Evolutionary conservation across 257 asterid species (phyloP).

Genomic region (Ocimum tenuiflorum): DNA sequence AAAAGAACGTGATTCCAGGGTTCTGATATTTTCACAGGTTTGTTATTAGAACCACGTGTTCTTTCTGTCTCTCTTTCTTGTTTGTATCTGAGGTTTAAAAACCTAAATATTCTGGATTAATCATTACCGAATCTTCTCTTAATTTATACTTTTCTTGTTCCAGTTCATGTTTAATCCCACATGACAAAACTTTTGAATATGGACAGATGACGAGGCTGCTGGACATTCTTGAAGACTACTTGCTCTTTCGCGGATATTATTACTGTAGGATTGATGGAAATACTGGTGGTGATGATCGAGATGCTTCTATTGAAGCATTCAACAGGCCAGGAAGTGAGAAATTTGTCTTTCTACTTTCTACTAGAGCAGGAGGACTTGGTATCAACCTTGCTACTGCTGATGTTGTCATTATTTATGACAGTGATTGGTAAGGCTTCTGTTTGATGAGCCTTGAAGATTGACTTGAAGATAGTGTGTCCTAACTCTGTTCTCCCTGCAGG

Average conservation of each 20-base stretch:
- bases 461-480: constrained; percentile 14
- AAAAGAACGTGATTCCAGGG: constrained; percentile 98
- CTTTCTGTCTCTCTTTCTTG: not conserved
- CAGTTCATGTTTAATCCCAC: not conserved
- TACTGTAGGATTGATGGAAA: constrained; percentile 98
- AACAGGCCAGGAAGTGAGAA: constrained; percentile 96
- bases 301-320: constrained; percentile 87
- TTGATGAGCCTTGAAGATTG: constrained; percentile 8
- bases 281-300: constrained; percentile 98
- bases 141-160: not conserved
- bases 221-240: constrained; percentile 96
- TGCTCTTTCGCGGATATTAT: constrained; percentile 73
- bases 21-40: constrained; percentile 95
- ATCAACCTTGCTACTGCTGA: constrained; percentile 99
- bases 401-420: constrained; percentile 91
- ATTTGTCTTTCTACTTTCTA: constrained; percentile 83
- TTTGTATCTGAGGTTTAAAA: too few relatives aligned
- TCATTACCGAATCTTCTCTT: not conserved
- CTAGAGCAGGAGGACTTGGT: constrained; percentile 99
- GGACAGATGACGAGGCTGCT: constrained; percentile 96
- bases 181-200: constrained; percentile 10
- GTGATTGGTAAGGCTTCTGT: constrained; percentile 71
- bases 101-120: not conserved
- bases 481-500: constrained; percentile 41
- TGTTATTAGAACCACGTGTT: not conserved